Evolutionary conservation across 768 basidiomycete species (phyloP), one percentile per base, ranked within the genome.

Genomic region (Phaeotremella skinneri): DNA sequence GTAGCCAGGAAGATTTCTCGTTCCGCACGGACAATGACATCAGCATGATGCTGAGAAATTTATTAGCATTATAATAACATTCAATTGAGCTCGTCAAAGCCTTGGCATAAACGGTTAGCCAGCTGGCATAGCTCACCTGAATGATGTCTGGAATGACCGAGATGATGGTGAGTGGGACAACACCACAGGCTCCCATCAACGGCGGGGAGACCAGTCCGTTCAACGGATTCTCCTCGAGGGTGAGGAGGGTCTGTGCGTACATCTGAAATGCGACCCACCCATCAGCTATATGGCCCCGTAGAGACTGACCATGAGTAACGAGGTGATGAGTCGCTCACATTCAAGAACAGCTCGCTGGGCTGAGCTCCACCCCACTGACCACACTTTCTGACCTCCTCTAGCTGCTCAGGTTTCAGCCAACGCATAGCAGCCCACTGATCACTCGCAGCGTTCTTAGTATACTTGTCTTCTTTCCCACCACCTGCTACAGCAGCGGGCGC

Each of bases 141-240:
- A 69, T 69, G 56, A 69, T 69, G 52, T 67, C 66, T 3, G 68
- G 68, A 30, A 69, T 69, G 32, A 67, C 66, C 17, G 59, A 58
- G 53, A 69, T 64, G 62, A 69, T 67, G 42, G 48, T 61, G 30
- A 69, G 53, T 13, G 65, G 62, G 14, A 69, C 55, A 11, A 67
- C 64, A 20, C 64, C 68, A 13, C 20, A 23, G n/a, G 62, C 26
- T 13, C 62, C 68, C 1, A 66, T 51, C 21, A 69, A 32, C 3
- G 56, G 34, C 16, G 68, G 68, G 1, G 68, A 64, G 26, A 61
- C 62, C n/a, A 69, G 49, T 14, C 56, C 52, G 17, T 61, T 60
- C 9, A 69, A 42, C 2, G 68, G 62, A 29, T 67, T 29, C n/a
- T 48, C 49, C 29, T 63, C 61, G 2, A 67, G 47, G 2, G 55